phyloP scores from a whole-genome alignment of 2,329 filamentous ascomycete species.

The Colletotrichum brevisporum region DNA sequence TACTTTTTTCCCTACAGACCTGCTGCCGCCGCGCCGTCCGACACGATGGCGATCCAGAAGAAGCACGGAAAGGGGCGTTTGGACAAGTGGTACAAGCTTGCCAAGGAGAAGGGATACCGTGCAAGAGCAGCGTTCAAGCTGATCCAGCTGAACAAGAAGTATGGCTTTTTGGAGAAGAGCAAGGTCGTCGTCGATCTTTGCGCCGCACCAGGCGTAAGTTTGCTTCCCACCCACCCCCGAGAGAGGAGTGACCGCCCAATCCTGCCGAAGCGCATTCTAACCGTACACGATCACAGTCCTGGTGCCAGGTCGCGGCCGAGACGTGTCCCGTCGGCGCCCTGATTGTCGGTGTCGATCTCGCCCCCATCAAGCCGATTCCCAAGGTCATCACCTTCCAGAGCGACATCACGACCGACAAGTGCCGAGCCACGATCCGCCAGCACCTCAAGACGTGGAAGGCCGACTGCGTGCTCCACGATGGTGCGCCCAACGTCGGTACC shows the following conservation, averaged over 20 bases:
- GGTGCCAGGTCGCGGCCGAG: constrained; percentile 97
- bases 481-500: constrained; percentile 97
- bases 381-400: constrained; percentile 95
- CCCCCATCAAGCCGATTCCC: constrained; percentile 96
- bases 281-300: constrained; percentile 70
- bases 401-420: constrained; percentile 98
- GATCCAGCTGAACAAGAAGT: constrained; percentile 99
- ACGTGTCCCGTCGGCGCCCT: constrained; percentile 92
- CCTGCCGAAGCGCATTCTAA: background rate
- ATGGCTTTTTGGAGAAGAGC: constrained; percentile 97
- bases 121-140: constrained; percentile 95
- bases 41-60: constrained; percentile 93
- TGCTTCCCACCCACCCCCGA: no score
- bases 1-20: background rate
- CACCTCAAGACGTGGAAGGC: constrained; percentile 98
- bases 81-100: constrained; percentile 99
- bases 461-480: constrained; percentile 95
- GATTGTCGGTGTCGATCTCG: constrained; percentile 92
- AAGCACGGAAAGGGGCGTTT: constrained; percentile 99
- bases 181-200: constrained; percentile 98
- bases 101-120: constrained; percentile 98
- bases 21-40: constrained; percentile 20
- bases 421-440: constrained; percentile 87
- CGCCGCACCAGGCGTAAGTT: constrained; percentile 88
- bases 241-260: constrained; percentile 6